Evolutionary conservation across 306 rosid genomes (phyloP).

Genomic region (Quillaja saponaria): DNA sequence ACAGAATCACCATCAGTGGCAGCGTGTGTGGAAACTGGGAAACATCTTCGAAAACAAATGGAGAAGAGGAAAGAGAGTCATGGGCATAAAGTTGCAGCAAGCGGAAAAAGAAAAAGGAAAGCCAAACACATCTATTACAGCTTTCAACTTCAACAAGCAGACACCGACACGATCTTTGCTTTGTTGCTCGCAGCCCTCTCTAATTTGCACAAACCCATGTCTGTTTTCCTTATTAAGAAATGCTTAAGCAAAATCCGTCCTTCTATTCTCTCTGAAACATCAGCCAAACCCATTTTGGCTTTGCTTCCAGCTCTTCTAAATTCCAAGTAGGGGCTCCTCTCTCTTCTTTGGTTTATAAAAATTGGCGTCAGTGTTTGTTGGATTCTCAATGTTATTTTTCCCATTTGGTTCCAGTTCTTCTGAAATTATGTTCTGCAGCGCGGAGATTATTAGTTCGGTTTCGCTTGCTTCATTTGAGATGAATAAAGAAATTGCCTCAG

Average conservation of each 20-base stretch:
- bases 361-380: background rate
- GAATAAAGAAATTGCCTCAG: slow-evolving; percentile 58
- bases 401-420: slow-evolving; percentile 29
- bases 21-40: background rate
- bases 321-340: slow-evolving; percentile 35
- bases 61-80: slow-evolving; percentile 3
- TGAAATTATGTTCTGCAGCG: slow-evolving; percentile 34
- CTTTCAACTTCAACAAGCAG: slow-evolving; percentile 20
- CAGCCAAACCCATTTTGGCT: slow-evolving; percentile 45
- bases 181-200: slow-evolving; percentile 57
- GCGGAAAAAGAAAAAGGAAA: slow-evolving; percentile 41
- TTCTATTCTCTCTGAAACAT: slow-evolving; percentile 34
- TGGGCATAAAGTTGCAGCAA: slow-evolving; percentile 10
- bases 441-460: slow-evolving; percentile 52
- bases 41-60: background rate
- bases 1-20: too few species aligned
- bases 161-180: slow-evolving; percentile 35
- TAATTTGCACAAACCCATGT: slow-evolving; percentile 26
- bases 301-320: slow-evolving; percentile 61
- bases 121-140: slow-evolving; percentile 4
- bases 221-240: slow-evolving; percentile 44
- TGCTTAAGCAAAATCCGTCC: slow-evolving; percentile 49
- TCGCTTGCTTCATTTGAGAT: slow-evolving; percentile 57
- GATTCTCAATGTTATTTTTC: background rate
- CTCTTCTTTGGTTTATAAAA: background rate